phyloP scores from a whole-genome alignment of 371 early-diverging fungal genomes.

The Mucor sp. region DNA sequence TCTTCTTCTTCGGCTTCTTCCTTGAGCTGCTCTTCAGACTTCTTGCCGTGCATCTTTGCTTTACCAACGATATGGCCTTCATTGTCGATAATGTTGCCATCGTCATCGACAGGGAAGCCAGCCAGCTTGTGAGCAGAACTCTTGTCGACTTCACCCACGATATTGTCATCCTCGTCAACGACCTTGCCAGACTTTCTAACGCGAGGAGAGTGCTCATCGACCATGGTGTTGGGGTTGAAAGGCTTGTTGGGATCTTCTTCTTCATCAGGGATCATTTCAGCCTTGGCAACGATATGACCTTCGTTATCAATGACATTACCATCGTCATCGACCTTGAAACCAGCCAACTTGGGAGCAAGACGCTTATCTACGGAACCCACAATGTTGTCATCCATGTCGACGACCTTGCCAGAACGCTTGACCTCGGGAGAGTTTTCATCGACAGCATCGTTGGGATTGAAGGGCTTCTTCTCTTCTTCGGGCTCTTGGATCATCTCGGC shows the following conservation, averaged over 20 bases:
- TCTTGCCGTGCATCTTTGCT: constrained; percentile 20
- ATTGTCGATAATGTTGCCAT: constrained; percentile 26
- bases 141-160: constrained; percentile 25
- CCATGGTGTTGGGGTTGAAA: constrained; percentile 20
- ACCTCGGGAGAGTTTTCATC: constrained; percentile 28
- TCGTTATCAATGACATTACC: constrained; percentile 29
- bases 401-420: constrained; percentile 28
- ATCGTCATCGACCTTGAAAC: constrained; percentile 23
- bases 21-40: constrained; percentile 21
- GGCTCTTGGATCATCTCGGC: constrained; percentile 23
- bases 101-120: constrained; percentile 22
- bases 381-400: constrained; percentile 22
- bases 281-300: constrained; percentile 29
- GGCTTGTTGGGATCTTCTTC: constrained; percentile 11
- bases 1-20: constrained; percentile 22
- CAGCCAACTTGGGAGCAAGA: constrained; percentile 16
- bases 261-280: constrained; percentile 16
- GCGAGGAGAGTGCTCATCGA: constrained; percentile 26
- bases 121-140: constrained; percentile 17
- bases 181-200: constrained; percentile 32
- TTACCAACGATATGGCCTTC: constrained; percentile 32
- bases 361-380: constrained; percentile 24
- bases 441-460: constrained; percentile 14
- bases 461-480: constrained; percentile 5
- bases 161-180: constrained; percentile 19